phyloP scores from a whole-genome alignment of 2,329 filamentous ascomycete species.

The Alternaria rosae region DNA sequence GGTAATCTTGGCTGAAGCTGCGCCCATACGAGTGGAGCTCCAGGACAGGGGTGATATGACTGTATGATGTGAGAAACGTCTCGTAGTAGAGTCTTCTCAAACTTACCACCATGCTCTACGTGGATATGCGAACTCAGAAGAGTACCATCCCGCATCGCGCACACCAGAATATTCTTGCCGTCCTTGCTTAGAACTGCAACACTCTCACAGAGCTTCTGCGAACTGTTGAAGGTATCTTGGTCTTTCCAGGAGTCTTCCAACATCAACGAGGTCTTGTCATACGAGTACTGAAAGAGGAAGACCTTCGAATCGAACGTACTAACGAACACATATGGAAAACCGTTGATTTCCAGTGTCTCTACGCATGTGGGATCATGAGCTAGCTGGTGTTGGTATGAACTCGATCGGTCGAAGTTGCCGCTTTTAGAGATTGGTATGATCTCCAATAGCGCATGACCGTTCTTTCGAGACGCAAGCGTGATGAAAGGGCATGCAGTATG shows the following conservation, averaged over 20 bases:
- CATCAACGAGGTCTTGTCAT: slow-evolving; percentile 8
- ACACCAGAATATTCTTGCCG: slow-evolving; percentile 33
- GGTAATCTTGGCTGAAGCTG: slow-evolving; percentile 36
- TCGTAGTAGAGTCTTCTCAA: not conserved
- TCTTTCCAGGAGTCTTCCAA: slow-evolving; percentile 20
- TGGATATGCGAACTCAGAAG: slow-evolving; percentile 27
- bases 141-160: slow-evolving; percentile 47
- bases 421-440: slow-evolving; percentile 24
- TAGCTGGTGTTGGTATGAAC: slow-evolving; percentile 22
- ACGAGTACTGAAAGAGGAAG: slow-evolving; percentile 25
- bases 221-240: not conserved
- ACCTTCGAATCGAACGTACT: slow-evolving; percentile 39
- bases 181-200: slow-evolving; percentile 29
- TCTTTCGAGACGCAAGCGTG: slow-evolving; percentile 30
- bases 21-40: slow-evolving; percentile 32
- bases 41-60: slow-evolving; percentile 11
- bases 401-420: slow-evolving; percentile 21
- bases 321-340: slow-evolving; percentile 33
- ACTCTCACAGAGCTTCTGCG: slow-evolving; percentile 40
- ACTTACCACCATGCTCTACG: slow-evolving; percentile 14
- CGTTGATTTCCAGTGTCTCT: slow-evolving; percentile 35
- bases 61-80: slow-evolving; percentile 4
- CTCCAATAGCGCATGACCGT: slow-evolving; percentile 30
- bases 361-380: slow-evolving; percentile 44
- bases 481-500: slow-evolving; percentile 23